Evolutionary conservation across 306 rosid genomes (phyloP), one percentile per base, ranked within the genome.

Genomic region (Vicia sativa): DNA sequence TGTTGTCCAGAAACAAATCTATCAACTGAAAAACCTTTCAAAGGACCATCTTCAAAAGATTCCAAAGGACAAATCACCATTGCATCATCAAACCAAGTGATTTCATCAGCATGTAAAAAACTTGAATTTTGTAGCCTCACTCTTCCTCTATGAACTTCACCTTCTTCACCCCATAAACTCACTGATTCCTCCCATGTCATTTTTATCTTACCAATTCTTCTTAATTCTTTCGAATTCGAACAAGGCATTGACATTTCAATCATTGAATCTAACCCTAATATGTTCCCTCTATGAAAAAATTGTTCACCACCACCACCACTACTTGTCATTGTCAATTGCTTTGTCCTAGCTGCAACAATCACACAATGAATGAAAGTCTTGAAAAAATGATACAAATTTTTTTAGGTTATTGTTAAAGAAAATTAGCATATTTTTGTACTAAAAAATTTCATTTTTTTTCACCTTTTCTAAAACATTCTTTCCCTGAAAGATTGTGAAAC

Each of bases 121-220:
- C 84, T 85, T 6, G 86, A 84, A 48, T 80, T 79, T 60, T 85
- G 86, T 42, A 90, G 59, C 81, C 59, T 86, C 65, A 93, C 84
- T 50, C 97, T 57, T 21, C 99, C 99, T 49, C 91, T 83, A 16
- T 79, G 86, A 14, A 78, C 14, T 54, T 93, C 97, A 16, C 96
- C 87, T 72, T 90, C 98, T 80, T 90, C 99, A 0, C 82, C 89
- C 99, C 99, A 93, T 48, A 93, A 78, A 68, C 76, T 90, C 77
- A 90, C 92, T 0, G 91, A 93, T 63, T 93, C 97, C 62, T 93
- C 99, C 99, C 99, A 90, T 12, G 79, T 75, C 96, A 90, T 88
- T 54, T 90, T 71, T 72, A 90, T 81, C 80, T 87, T 93, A 7
- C 97, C 99, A 9, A 93, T 90, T 67, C 99, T 81, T 38, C 95